A percentile compares a stretch with the other conserved stretches of the same genome.
Evolutionary conservation across 1,139 yeast genomes (phyloP).

Genomic region (Taphrina sp.): DNA sequence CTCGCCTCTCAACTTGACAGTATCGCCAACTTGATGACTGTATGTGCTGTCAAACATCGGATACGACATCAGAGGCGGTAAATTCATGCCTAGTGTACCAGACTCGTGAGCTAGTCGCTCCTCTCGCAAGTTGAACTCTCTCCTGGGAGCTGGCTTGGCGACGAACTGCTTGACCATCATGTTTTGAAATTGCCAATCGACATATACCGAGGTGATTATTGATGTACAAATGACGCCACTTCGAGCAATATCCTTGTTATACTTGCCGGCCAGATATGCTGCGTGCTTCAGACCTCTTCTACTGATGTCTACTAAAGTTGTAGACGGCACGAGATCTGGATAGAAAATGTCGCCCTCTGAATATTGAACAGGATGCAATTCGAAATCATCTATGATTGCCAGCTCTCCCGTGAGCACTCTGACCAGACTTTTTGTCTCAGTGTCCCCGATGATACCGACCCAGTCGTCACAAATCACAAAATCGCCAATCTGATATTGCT

Average conservation of each 20-base stretch:
- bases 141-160: conserved; percentile 2
- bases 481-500: conserved; percentile 11
- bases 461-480: conserved; percentile 4
- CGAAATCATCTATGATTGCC: conserved; percentile 8
- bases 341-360: conserved; percentile 13
- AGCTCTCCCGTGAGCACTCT: conserved; percentile 5
- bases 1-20: neutral
- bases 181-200: conserved; percentile 18
- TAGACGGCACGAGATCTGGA: conserved; percentile 7
- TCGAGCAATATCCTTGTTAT: conserved; percentile 9
- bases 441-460: conserved; percentile 12
- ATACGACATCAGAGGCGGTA: neutral
- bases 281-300: conserved; percentile 6
- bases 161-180: conserved; percentile 6
- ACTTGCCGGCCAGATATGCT: conserved; percentile 12
- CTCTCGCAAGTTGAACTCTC: neutral
- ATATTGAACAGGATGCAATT: conserved; percentile 3
- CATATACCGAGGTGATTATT: neutral
- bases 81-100: too few species aligned
- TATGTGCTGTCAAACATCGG: neutral
- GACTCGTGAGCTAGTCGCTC: neutral
- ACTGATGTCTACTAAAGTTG: conserved; percentile 8
- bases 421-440: conserved; percentile 7
- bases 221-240: conserved; percentile 14
- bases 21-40: conserved; percentile 14